A percentile compares a stretch with the other conserved stretches of the same genome.
phyloP scores from a whole-genome alignment of 2,329 filamentous ascomycete genomes.

The Ramichloridium luteum region DNA sequence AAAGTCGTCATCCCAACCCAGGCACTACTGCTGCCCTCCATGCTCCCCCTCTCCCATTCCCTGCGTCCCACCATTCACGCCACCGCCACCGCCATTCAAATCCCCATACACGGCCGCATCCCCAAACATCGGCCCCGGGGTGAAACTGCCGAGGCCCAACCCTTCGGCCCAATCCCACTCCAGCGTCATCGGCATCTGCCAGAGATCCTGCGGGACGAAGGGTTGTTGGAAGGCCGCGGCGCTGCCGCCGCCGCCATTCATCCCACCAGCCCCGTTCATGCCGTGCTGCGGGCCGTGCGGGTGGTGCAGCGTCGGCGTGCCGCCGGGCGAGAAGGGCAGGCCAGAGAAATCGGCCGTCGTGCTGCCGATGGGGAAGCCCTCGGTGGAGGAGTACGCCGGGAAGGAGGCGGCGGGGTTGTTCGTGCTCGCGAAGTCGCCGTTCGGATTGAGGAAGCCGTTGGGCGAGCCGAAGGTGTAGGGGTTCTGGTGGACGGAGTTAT shows the following conservation, averaged over 20 bases:
- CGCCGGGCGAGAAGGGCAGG: constrained; percentile 6
- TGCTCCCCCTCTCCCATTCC: too few species aligned
- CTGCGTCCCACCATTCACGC: too few species aligned
- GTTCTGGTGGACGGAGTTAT: too few species aligned
- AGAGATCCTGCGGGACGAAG: constrained; percentile 83
- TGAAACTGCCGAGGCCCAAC: constrained; percentile 22
- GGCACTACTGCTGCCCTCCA: too few species aligned
- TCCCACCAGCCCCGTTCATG: constrained; percentile 2
- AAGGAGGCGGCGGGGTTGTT: constrained; percentile 5
- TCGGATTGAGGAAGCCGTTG: not conserved
- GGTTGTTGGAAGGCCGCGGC: constrained; percentile 73
- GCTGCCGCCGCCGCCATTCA: constrained; percentile 5
- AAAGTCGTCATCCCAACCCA: too few species aligned
- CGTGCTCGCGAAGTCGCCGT: constrained; percentile 3
- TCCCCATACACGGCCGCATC: not conserved
- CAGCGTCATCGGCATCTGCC: constrained; percentile 89
- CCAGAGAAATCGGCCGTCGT: constrained; percentile 8
- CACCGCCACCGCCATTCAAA: too few species aligned
- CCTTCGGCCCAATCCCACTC: constrained; percentile 69
- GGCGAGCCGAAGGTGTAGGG: not conserved
- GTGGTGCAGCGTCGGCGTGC: not conserved
- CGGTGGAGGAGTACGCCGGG: not conserved
- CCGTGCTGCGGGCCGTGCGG: constrained; percentile 1
- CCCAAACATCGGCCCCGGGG: constrained; percentile 16
- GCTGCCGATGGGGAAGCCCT: constrained; percentile 5